Base-by-base conservation (phyloP, 1,284 basidiomycete genomes). In the Ustilago cynodontis region DNA sequence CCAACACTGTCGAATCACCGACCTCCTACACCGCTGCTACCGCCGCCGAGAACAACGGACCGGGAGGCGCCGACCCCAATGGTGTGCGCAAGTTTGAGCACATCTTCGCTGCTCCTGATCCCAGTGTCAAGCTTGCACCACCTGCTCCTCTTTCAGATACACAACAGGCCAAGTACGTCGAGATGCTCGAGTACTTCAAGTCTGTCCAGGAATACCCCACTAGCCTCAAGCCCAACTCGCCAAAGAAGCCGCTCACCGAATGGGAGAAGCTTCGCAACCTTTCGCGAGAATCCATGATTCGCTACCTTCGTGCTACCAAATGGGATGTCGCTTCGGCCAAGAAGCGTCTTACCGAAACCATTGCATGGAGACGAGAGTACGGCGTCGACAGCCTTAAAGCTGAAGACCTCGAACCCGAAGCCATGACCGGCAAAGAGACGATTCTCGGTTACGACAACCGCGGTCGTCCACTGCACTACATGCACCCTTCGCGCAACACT, bases 361-460 rank as follows among this genome's bases (percentile, higher is more conserved):
- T 83, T 10, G 84, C 85, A 16, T 87, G 87, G 87, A 64, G 86
- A 28, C 79, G 87, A 18, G 87, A 87, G 71, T 87, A 82, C 71
- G 75, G 81, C 52, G 84, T 87, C 33, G 87, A 87, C 56, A 61
- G 62, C 10, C 79, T 87, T 73, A 68, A 76, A 5, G 65, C 83
- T 31, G 73, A 81, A 24, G 71, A 84, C 29, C 68, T 86, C 45
- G 78, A 77, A 47, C 65, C 58, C 2, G 82, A 87, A 76, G 85
- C 85, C 31, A 81, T 81, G 78, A 87, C 85, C 14, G 87, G 87
- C 22, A 87, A 87, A 71, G 85, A 87, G 58, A 82, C 85, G 37
- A 72, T 86, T 16, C 69, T 86, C 20, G 86, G 86, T 26, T 87
- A 81, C 73, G 87, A 87, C 75, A 80, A 82, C 47, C 72, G 82